A percentile compares a stretch with the other conserved stretches of the same genome.
These are phyloP conservation scores for Metahyphopichia silvanorum DNA, from an alignment of 805 yeast species.

Conservation along the genomic window DNA sequence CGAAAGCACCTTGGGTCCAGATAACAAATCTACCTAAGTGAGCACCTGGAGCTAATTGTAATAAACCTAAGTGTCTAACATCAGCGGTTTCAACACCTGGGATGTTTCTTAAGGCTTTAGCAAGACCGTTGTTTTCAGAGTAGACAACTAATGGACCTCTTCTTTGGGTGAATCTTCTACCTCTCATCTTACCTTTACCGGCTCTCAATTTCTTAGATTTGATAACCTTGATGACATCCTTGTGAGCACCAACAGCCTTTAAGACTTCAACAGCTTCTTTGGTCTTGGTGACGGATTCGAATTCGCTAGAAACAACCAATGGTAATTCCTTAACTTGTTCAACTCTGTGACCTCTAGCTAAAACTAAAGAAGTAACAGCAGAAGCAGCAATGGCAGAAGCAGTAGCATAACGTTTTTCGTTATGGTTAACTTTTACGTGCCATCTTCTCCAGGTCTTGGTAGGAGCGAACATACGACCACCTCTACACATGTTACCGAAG, in stretches of 20 bases:
- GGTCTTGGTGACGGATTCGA: conserved; percentile 93
- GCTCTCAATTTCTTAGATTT: conserved; percentile 99
- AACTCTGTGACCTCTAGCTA: conserved; percentile 99
- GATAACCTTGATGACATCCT: conserved; percentile 96
- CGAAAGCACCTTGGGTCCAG: conserved; percentile 99
- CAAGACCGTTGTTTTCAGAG: conserved; percentile 96
- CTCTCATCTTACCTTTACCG: conserved; percentile 99
- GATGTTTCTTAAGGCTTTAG: conserved; percentile 98
- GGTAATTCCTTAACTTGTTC: conserved; percentile 98
- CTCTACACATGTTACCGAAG: conserved; percentile 99
- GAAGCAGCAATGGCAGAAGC: conserved; percentile 99
- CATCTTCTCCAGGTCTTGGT: conserved; percentile 99
- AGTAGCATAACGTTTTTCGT: conserved; percentile 99
- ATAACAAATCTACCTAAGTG: conserved; percentile 99
- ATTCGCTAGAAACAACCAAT: conserved; percentile 89
- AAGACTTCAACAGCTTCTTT: conserved; percentile 98
- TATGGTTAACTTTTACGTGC: conserved; percentile 99
- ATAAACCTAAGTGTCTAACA: conserved; percentile 88
- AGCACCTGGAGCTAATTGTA: conserved; percentile 99
- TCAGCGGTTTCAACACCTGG: conserved; percentile 99
- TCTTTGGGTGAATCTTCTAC: conserved; percentile 99
- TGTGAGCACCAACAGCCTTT: conserved; percentile 98
- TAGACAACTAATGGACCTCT: conserved; percentile 99
- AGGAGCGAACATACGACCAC: conserved; percentile 99
- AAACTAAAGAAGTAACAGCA: conserved; percentile 95